These are phyloP conservation scores for Ceriops zippeliana DNA, from an alignment of 345 rosid species.

Conservation along the genomic window DNA sequence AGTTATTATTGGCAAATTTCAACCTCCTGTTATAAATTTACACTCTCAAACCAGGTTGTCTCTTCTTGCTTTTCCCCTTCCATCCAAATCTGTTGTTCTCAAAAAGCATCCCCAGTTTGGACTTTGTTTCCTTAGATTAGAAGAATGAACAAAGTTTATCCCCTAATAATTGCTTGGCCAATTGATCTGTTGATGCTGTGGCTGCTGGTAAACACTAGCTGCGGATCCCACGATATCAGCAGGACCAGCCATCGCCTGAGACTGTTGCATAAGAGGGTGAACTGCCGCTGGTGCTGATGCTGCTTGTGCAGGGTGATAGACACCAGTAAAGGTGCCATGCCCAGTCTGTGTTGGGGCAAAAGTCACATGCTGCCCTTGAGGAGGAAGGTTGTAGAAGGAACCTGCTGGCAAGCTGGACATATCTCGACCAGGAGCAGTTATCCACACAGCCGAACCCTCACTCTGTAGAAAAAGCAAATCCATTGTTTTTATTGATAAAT, in stretches of 20 bases:
- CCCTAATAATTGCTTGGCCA: slow-evolving; percentile 87
- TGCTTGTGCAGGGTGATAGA: slow-evolving; percentile 75
- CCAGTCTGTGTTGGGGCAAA: slow-evolving; percentile 70
- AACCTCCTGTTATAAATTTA: slow-evolving; percentile 26
- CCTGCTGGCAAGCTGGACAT: slow-evolving; percentile 60
- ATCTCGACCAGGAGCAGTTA: slow-evolving; percentile 74
- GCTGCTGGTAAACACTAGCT: slow-evolving; percentile 77
- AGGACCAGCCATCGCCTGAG: slow-evolving; percentile 64
- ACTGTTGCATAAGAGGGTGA: slow-evolving; percentile 77
- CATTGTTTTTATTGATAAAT: slow-evolving; percentile 13
- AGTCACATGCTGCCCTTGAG: slow-evolving; percentile 81
- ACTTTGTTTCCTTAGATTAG: slow-evolving; percentile 30
- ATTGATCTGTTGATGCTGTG: slow-evolving; percentile 83
- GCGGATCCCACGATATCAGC: slow-evolving; percentile 70
- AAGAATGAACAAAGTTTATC: slow-evolving; percentile 30
- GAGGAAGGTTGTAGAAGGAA: slow-evolving; percentile 78
- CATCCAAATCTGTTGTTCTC: slow-evolving; percentile 38
- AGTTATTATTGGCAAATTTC: slow-evolving; percentile 33
- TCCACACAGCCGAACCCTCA: slow-evolving; percentile 84
- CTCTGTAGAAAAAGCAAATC: slow-evolving; percentile 49
- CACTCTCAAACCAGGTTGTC: slow-evolving; percentile 29
- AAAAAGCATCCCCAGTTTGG: slow-evolving; percentile 38
- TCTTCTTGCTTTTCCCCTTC: slow-evolving; percentile 26
- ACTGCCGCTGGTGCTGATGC: slow-evolving; percentile 57
- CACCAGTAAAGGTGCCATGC: slow-evolving; percentile 57